phyloP scores from a whole-genome alignment of 805 yeast species.

The Saccharomycopsis sp. region DNA sequence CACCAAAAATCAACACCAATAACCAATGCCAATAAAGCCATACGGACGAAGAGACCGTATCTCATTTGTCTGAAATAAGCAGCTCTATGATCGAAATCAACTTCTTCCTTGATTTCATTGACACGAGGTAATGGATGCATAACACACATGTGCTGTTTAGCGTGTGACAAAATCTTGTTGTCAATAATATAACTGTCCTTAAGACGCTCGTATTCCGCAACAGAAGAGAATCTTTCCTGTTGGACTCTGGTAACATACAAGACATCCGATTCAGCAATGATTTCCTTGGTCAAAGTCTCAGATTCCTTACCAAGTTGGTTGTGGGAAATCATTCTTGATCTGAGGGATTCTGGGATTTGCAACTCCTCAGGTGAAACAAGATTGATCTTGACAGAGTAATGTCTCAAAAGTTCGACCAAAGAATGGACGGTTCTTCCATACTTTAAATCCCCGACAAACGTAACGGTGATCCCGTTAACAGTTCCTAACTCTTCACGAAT shows the following conservation, averaged over 20 bases:
- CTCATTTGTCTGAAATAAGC: slow-evolving; percentile 99
- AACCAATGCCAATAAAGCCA: slow-evolving; percentile 98
- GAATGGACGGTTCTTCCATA: slow-evolving; percentile 99
- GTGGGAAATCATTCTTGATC: slow-evolving; percentile 54
- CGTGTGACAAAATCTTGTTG: slow-evolving; percentile 82
- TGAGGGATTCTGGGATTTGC: slow-evolving; percentile 69
- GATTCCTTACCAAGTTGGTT: slow-evolving; percentile 72
- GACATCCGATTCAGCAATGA: slow-evolving; percentile 87
- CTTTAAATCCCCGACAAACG: slow-evolving; percentile 98
- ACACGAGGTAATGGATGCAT: slow-evolving; percentile 99
- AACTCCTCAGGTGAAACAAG: slow-evolving; percentile 88
- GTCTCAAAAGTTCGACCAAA: slow-evolving; percentile 79
- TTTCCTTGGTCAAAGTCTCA: slow-evolving; percentile 71
- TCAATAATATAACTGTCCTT: slow-evolving; percentile 91
- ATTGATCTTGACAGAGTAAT: slow-evolving; percentile 89
- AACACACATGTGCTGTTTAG: slow-evolving; percentile 97
- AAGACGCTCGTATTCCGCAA: slow-evolving; percentile 73
- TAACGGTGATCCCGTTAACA: slow-evolving; percentile 94
- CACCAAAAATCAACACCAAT: slow-evolving; percentile 79
- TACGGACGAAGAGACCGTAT: slow-evolving; percentile 95
- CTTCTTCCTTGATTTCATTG: slow-evolving; percentile 94
- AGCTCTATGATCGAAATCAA: slow-evolving; percentile 98
- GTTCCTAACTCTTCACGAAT: slow-evolving; percentile 99
- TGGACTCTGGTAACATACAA: slow-evolving; percentile 97
- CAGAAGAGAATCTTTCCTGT: slow-evolving; percentile 84